A percentile compares a stretch with the other conserved stretches of the same genome.
Evolutionary conservation across 176 grass and related monocot genomes (phyloP).

Genomic region (Dactylis glomerata): DNA sequence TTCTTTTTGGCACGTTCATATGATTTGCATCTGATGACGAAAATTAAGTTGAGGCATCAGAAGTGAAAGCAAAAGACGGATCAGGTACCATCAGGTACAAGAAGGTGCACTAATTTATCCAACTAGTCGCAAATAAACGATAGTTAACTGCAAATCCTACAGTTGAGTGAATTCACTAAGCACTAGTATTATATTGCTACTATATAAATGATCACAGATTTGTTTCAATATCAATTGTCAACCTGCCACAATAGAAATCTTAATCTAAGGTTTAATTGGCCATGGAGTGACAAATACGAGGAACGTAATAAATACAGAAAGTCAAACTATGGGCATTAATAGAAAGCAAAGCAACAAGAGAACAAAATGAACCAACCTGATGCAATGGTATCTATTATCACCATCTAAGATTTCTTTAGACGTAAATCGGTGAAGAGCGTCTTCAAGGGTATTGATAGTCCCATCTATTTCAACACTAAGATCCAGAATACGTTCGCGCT

Average conservation of each 20-base stretch:
- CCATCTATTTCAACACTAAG: constrained; percentile 91
- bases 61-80: constrained; percentile 13
- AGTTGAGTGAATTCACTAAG: constrained; percentile 1
- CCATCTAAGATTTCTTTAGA: constrained; percentile 85
- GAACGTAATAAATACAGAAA: not conserved
- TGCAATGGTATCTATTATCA: constrained; percentile 81
- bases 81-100: not conserved
- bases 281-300: not conserved
- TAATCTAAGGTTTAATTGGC: not conserved
- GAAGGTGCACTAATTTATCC: constrained; percentile 7
- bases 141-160: constrained; percentile 17
- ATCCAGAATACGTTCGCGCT: constrained; percentile 81
- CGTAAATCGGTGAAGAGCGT: constrained; percentile 83
- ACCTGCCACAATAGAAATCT: constrained; percentile 1
- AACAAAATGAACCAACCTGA: constrained; percentile 52
- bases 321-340: not conserved
- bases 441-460: constrained; percentile 69
- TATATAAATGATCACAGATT: not conserved
- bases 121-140: constrained; percentile 1
- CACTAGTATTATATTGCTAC: not conserved
- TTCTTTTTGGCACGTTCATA: constrained; percentile 80
- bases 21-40: constrained; percentile 66
- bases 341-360: not conserved
- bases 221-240: constrained; percentile 12
- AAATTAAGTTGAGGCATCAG: constrained; percentile 7